Conservation (phyloP, 176 grass and related monocot genomes). For the Triticum turgidum region DNA sequence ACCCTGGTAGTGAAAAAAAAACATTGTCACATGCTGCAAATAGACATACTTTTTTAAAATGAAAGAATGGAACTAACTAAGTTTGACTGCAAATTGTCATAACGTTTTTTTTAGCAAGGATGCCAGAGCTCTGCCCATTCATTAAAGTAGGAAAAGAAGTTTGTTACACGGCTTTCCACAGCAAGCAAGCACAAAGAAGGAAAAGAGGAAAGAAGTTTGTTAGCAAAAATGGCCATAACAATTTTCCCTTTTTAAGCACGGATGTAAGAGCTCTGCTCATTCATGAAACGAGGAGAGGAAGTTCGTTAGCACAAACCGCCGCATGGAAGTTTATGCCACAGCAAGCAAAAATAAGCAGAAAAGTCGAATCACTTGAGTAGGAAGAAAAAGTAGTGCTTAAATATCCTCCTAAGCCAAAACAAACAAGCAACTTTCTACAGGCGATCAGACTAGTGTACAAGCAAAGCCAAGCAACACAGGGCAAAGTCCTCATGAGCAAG, state of each 20-base stretch:
- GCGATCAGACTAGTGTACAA: not conserved
- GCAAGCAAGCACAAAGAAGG: not conserved
- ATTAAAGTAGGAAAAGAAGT: not conserved
- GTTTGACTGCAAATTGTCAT: not conserved
- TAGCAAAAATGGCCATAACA: not conserved
- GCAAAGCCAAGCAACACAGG: not conserved
- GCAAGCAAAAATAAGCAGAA: not conserved
- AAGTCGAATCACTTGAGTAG: not conserved
- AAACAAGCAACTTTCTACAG: not conserved
- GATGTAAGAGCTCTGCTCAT: not conserved
- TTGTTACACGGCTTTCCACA: not conserved
- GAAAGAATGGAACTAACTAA: not conserved
- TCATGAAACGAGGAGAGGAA: not conserved
- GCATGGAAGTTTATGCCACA: not conserved
- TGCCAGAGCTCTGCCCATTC: not conserved
- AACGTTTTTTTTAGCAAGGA: not conserved
- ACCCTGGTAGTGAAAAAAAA: slow-evolving; percentile 50
- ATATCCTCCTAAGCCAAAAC: not conserved
- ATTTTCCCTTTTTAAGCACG: not conserved
- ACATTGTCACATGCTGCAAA: slow-evolving; percentile 28
- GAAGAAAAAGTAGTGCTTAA: not conserved
- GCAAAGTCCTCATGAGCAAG: too few relatives aligned
- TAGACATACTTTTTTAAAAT: not conserved
- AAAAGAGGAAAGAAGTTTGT: not conserved
- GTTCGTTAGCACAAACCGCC: not conserved